Percentiles rank a stretch among this genome's conserved stretches.
Conservation (phyloP, 1,284 basidiomycete genomes). For the Pisolithus thermaeus region DNA sequence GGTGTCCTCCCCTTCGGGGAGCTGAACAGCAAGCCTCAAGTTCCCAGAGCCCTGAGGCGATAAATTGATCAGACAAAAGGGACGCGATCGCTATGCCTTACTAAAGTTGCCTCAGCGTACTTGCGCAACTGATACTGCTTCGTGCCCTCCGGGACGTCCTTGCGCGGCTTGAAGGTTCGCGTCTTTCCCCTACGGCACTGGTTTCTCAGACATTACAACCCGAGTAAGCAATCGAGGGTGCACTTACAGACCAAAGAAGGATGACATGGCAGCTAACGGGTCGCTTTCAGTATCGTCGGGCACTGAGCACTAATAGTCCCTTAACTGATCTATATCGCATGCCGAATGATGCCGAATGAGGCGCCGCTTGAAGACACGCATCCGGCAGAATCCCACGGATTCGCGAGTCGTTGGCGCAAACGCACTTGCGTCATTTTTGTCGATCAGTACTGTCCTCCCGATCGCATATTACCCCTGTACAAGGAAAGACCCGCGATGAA, state of each 20-base stretch:
- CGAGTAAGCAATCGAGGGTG: neutral
- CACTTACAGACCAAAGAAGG: conserved; percentile 79
- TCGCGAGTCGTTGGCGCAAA: too few species aligned
- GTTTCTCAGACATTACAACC: conserved; percentile 5
- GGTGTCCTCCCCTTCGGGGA: conserved; percentile 91
- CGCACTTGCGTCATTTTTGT: too few species aligned
- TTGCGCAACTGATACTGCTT: conserved; percentile 97
- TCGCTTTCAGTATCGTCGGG: neutral
- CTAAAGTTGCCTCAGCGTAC: conserved; percentile 95
- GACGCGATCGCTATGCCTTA: conserved; percentile 32
- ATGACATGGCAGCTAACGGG: conserved; percentile 50
- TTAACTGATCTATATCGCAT: neutral
- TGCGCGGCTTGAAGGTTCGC: conserved; percentile 93
- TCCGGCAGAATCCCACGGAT: neutral
- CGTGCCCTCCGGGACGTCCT: conserved; percentile 92
- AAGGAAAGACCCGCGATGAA: too few species aligned
- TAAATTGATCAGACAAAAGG: conserved; percentile 5
- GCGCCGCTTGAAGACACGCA: conserved; percentile 1
- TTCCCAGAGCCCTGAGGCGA: conserved; percentile 82
- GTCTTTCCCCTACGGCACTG: conserved; percentile 65
- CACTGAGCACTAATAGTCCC: neutral
- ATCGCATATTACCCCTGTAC: too few species aligned
- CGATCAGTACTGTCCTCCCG: too few species aligned
- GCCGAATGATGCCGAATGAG: neutral
- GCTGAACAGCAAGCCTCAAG: conserved; percentile 79